These are phyloP conservation scores for Amborella trichopoda DNA, from an alignment of 164 flowering plant species.

Conservation along the genomic window DNA sequence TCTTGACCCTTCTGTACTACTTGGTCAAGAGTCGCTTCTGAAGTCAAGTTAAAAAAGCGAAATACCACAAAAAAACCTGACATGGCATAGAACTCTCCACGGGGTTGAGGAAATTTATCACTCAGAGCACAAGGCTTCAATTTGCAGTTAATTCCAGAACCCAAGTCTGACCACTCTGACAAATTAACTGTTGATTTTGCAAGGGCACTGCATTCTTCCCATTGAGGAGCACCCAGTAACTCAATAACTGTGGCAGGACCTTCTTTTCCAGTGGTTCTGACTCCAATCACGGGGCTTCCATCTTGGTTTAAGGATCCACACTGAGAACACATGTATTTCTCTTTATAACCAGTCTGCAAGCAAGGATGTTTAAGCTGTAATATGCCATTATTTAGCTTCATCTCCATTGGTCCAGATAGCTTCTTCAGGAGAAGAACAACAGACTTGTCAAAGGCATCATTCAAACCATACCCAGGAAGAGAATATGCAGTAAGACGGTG, in stretches of 20 bases:
- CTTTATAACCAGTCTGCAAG: constrained; percentile 70
- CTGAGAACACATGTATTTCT: constrained; percentile 50
- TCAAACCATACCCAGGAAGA: constrained; percentile 86
- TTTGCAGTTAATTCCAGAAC: constrained; percentile 68
- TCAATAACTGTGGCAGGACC: constrained; percentile 36
- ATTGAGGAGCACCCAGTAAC: constrained; percentile 72
- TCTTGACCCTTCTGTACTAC: constrained; percentile 74
- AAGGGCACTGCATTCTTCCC: constrained; percentile 71
- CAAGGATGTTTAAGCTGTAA: constrained; percentile 76
- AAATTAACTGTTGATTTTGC: constrained; percentile 74
- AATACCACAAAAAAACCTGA: constrained; percentile 95
- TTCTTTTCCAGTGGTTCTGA: constrained; percentile 24
- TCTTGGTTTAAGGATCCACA: constrained; percentile 43
- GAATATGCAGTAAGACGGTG: constrained; percentile 95
- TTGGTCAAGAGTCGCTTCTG: constrained; percentile 77
- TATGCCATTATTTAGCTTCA: constrained; percentile 38
- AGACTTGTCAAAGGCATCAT: constrained; percentile 95
- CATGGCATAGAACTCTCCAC: constrained; percentile 77
- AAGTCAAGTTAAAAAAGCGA: constrained; percentile 71
- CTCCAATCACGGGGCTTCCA: constrained; percentile 38
- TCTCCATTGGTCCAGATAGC: constrained; percentile 18
- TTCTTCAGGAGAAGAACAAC: constrained; percentile 59
- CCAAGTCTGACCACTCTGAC: constrained; percentile 74
- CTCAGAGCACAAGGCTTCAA: constrained; percentile 81
- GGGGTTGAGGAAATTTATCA: constrained; percentile 52